These are phyloP conservation scores for Corniculantispora saksenae DNA, from an alignment of 2,329 filamentous ascomycete genomes.

Conservation along the genomic window DNA sequence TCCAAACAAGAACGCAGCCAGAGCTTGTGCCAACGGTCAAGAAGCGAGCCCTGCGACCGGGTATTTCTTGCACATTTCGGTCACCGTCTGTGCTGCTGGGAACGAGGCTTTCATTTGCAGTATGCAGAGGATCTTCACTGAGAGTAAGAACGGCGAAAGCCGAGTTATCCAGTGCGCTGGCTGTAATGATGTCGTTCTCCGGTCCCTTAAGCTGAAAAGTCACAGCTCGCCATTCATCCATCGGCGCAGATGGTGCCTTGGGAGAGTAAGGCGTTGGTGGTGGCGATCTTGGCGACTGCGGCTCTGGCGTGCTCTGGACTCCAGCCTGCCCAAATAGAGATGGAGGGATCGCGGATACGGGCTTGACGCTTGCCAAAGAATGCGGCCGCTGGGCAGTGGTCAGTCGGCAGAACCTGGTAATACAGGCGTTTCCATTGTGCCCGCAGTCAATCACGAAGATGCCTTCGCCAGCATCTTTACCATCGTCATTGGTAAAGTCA, in stretches of 20 bases:
- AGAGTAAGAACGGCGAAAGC: slow-evolving; percentile 68
- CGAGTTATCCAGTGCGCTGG: slow-evolving; percentile 73
- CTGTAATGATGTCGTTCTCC: slow-evolving; percentile 63
- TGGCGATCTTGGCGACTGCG: slow-evolving; percentile 26
- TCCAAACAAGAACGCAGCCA: slow-evolving; percentile 81
- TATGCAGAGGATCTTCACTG: slow-evolving; percentile 72
- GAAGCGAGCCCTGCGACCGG: slow-evolving; percentile 80
- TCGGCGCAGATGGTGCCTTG: slow-evolving; percentile 15
- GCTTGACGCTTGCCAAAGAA: not conserved
- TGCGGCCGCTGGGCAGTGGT: slow-evolving; percentile 4
- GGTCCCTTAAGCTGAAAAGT: slow-evolving; percentile 55
- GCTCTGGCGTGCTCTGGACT: slow-evolving; percentile 20
- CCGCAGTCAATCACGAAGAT: slow-evolving; percentile 76
- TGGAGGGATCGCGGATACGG: not conserved
- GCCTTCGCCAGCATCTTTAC: slow-evolving; percentile 72
- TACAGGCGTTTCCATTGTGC: slow-evolving; percentile 47
- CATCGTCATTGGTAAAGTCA: slow-evolving; percentile 83
- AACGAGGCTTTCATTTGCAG: slow-evolving; percentile 50
- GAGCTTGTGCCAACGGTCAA: slow-evolving; percentile 78
- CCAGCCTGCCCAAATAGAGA: slow-evolving; percentile 16
- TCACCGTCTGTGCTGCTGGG: slow-evolving; percentile 44
- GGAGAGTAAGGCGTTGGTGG: slow-evolving; percentile 28
- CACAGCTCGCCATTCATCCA: slow-evolving; percentile 35
- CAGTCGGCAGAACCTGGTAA: slow-evolving; percentile 48
- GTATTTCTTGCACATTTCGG: slow-evolving; percentile 61